phyloP scores from a whole-genome alignment of 2,329 filamentous ascomycete species.

The Neoscytalidium dimidiatum region DNA sequence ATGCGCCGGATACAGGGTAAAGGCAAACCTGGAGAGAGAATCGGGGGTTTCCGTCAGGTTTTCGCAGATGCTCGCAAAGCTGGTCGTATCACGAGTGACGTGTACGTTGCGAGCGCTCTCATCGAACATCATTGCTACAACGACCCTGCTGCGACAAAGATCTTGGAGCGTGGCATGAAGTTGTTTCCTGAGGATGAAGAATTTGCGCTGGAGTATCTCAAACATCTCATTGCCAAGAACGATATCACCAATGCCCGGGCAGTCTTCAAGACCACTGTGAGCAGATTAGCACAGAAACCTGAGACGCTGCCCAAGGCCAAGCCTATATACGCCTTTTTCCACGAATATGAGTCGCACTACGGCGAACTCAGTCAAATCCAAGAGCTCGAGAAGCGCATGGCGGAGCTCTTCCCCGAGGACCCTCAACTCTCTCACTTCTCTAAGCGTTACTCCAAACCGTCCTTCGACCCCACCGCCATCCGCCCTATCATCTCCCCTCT shows the following conservation, averaged over 20 bases:
- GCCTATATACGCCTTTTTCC: slow-evolving; percentile 85
- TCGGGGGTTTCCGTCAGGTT: slow-evolving; percentile 77
- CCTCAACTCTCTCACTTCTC: slow-evolving; percentile 74
- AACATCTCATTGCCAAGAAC: slow-evolving; percentile 88
- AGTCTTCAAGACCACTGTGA: slow-evolving; percentile 93
- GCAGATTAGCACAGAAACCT: slow-evolving; percentile 74
- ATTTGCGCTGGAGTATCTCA: slow-evolving; percentile 94
- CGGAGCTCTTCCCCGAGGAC: slow-evolving; percentile 88
- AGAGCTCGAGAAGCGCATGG: slow-evolving; percentile 90
- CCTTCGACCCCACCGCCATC: slow-evolving; percentile 80
- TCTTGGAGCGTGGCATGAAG: slow-evolving; percentile 91
- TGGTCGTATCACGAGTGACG: slow-evolving; percentile 87
- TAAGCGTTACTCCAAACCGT: slow-evolving; percentile 66
- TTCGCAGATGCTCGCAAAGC: slow-evolving; percentile 86
- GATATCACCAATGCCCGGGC: slow-evolving; percentile 94
- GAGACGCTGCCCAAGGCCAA: slow-evolving; percentile 76
- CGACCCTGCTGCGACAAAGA: slow-evolving; percentile 87
- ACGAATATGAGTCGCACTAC: slow-evolving; percentile 92
- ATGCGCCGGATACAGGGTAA: slow-evolving; percentile 93
- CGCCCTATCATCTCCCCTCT: slow-evolving; percentile 80
- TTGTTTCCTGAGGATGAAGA: slow-evolving; percentile 91
- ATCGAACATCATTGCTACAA: slow-evolving; percentile 97
- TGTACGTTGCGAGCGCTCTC: slow-evolving; percentile 89
- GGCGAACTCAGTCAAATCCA: slow-evolving; percentile 89
- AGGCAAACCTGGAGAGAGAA: slow-evolving; percentile 60